Percentiles rank a stretch among this genome's conserved stretches.
phyloP scores from a whole-genome alignment of 2,329 filamentous ascomycete genomes.

The Phyllosticta citriasiana region DNA sequence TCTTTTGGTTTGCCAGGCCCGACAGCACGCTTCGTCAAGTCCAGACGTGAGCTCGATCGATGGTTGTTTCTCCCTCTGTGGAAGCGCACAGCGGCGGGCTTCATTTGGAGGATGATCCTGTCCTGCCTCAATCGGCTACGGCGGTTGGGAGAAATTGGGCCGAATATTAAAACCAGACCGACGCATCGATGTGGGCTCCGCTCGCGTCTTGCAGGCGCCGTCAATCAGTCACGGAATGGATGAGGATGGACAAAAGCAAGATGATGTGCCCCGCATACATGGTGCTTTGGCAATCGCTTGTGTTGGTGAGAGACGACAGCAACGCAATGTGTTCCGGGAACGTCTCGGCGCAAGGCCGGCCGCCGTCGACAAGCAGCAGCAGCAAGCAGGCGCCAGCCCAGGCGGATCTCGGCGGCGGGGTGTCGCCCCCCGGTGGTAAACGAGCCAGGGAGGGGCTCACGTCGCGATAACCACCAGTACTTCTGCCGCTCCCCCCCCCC shows the following conservation, averaged over 20 bases:
- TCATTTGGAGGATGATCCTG: neutral
- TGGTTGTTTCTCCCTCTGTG: neutral
- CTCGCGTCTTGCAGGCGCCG: neutral
- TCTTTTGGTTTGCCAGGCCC: neutral
- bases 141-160: neutral
- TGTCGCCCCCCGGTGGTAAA: neutral
- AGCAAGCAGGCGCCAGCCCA: neutral
- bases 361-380: neutral
- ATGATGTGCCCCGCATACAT: neutral
- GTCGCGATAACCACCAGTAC: neutral
- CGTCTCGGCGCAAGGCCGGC: conserved; percentile 1
- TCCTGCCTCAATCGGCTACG: neutral
- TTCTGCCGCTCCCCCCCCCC: neutral
- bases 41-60: neutral
- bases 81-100: neutral
- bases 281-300: neutral
- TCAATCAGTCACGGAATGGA: neutral
- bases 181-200: neutral
- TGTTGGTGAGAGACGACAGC: neutral
- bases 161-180: neutral
- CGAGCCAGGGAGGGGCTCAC: neutral
- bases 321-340: conserved; percentile 4
- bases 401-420: conserved; percentile 10
- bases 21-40: neutral
- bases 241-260: neutral